Evolutionary conservation across 176 grass and related monocot genomes (phyloP), one percentile per base, ranked within the genome.

Genomic region (Oryza glumipatula): DNA sequence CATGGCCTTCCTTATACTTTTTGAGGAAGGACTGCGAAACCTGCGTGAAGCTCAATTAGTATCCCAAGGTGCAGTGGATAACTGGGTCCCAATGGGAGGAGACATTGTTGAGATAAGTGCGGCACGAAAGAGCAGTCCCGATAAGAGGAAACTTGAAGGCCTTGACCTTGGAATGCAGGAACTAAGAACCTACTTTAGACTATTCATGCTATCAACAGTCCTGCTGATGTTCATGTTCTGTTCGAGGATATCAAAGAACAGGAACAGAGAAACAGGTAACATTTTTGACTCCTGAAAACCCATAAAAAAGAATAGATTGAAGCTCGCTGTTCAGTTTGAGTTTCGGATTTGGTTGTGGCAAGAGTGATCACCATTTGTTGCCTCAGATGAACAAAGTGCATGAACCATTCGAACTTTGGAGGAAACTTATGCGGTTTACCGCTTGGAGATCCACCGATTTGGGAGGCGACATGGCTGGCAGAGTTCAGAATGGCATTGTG

Each of bases 141-240:
- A 85, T 5, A 87, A 86, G 10, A 82, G 45, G 67, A 94, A 86
- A 23, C 83, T 86, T 73, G 93, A 99, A 87, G 93, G 88, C 6
- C 88, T 99, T 51, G 96, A 96, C 49, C 89, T 99, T n/a, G 91
- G 93, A 44, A 82, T 99, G 86, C 91, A 96, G 86, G 96, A 99
- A 82, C 81, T 99, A 84, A 90, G 92, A 69, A 99, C 86, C 9
- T 99, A 99, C 75, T 99, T 99, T 41, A 87, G 96, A 72, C 77
- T 99, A 5, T 99, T 99, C 79, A 85, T 99, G 80, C 73, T 99
- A 52, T 99, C 96, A 2, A 94, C 93, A 23, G 90, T 96, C 70
- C 63, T 99, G 81, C 33, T 99, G 47, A 87, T 96, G 91, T 96
- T 99, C 86, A 99, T 99, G 93, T 99, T 99, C 82, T 99, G 96